Base-by-base conservation (phyloP, 1,284 basidiomycete genomes). In the Papiliotrema terrestris region DNA sequence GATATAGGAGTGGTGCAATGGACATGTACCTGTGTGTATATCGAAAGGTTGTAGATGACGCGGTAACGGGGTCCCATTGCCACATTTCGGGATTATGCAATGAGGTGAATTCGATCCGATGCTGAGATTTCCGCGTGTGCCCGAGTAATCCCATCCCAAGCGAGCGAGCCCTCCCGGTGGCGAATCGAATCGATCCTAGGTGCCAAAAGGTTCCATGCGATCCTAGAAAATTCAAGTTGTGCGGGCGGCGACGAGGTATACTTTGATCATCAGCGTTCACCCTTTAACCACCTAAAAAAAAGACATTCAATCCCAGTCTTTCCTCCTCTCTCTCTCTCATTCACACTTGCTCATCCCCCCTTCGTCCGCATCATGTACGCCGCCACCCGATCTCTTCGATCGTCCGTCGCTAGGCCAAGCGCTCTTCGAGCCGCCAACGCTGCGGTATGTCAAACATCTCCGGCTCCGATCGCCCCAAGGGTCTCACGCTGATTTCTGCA, bases 361-460 rank as follows among this genome's bases (percentile, higher is more conserved):
- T 32, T 55, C 45, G 48, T 43, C 20, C 45, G 37, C 58, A 63
- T 48, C 57, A 71, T 71, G 69, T 68, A 68, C 66, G 68, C 63
- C 56, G 58, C 67, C 62, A 69, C 67, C 54, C 64, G 69, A 62
- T 64, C 69, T 44, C 58, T 71, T 29, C 52, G 52, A 42, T 39
- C 43, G 11, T 17, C 59, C 53, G 54, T 60, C 49, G 39, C 60
- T 46, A 51, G 52, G 23, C 54, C 62, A 29, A 32, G 29, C 29
- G 57, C 57, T 46, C 62, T 65, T 38, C 37, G 57, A 32, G 58
- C 63, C 44, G 65, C 61, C 29, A 32, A 32, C 38, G 51, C 61
- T 23, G 32, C 42, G 2, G 62, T 64, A 43, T 61, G 65, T 61
- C 44, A 26, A 26, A 13, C 36, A n/a, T 39, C n/a, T 9, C 38